A percentile compares a stretch with the other conserved stretches of the same genome.
Conservation (phyloP, 257 asterid species). For the Solanum virginianum region DNA sequence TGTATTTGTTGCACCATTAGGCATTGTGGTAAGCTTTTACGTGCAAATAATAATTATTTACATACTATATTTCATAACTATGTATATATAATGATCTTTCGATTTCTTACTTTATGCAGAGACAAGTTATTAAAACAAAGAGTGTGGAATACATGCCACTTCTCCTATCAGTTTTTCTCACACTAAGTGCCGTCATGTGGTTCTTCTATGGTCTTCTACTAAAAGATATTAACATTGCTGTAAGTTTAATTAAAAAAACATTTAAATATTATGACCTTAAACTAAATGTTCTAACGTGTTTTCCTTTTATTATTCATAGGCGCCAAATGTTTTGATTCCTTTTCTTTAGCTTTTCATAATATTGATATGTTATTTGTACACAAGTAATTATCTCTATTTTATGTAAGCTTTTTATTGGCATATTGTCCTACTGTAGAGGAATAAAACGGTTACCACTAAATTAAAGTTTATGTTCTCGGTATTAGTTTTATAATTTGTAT, state of each 20-base stretch:
- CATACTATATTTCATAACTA: background rate
- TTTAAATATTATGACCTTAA: background rate
- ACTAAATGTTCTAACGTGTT: too few species aligned
- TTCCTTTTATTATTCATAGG: background rate
- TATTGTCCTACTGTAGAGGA: background rate
- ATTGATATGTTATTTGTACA: background rate
- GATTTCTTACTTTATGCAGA: conserved; percentile 6
- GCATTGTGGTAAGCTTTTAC: conserved; percentile 23
- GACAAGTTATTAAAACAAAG: conserved; percentile 35
- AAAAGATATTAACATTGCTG: conserved; percentile 40
- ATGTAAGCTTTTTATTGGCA: background rate
- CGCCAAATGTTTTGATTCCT: conserved; percentile 31
- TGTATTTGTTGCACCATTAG: conserved; percentile 60
- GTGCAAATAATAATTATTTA: background rate
- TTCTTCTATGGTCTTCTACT: conserved; percentile 36
- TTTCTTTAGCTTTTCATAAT: background rate
- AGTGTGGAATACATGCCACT: conserved; percentile 45
- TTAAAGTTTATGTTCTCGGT: background rate
- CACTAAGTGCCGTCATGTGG: conserved; percentile 42
- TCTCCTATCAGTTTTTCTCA: conserved; percentile 32
- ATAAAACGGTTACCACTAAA: background rate
- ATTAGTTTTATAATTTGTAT: background rate
- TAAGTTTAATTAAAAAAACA: conserved; percentile 1
- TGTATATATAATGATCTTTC: too few species aligned
- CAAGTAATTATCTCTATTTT: background rate